Evolutionary conservation across 169 alveolate genomes (phyloP).

Genomic region (Cryptosporidium sp.): DNA sequence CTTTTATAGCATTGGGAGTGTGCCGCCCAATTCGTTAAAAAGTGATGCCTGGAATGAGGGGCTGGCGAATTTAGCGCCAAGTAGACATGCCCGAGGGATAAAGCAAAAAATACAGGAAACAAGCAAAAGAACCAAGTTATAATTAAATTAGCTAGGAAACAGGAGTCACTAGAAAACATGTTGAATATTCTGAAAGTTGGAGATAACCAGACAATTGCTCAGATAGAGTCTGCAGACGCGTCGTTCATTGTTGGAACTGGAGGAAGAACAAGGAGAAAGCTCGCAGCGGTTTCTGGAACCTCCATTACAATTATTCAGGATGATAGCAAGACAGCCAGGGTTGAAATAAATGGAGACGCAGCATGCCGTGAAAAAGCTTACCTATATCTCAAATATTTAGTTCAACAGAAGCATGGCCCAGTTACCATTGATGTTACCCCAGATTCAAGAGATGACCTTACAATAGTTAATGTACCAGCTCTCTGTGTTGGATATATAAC

Average conservation of each 20-base stretch:
- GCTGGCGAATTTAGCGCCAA: conserved; percentile 23
- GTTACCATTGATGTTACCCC: conserved; percentile 78
- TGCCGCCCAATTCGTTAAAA: neutral
- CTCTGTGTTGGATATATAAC: conserved; percentile 81
- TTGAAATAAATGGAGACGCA: conserved; percentile 80
- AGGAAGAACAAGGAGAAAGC: conserved; percentile 69
- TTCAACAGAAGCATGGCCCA: conserved; percentile 83
- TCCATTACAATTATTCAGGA: conserved; percentile 69
- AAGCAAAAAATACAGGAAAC: neutral
- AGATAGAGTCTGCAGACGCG: conserved; percentile 75
- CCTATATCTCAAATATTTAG: conserved; percentile 77
- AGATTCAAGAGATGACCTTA: conserved; percentile 78
- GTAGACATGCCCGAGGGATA: conserved; percentile 76
- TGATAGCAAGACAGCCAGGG: conserved; percentile 74
- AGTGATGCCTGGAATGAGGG: neutral
- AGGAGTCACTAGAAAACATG: conserved; percentile 38
- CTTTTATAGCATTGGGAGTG: neutral
- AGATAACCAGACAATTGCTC: conserved; percentile 70
- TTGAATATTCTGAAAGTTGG: conserved; percentile 69
- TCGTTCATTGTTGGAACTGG: conserved; percentile 73
- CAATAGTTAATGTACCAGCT: conserved; percentile 76
- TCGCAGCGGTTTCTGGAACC: conserved; percentile 74
- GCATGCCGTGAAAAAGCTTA: conserved; percentile 77
- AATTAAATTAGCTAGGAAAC: conserved; percentile 12
- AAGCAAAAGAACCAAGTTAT: conserved; percentile 4